A percentile compares a stretch with the other conserved stretches of the same genome.
These are phyloP conservation scores for Capillidium heterosporum DNA, from an alignment of 371 early-diverging fungal species.

Conservation along the genomic window DNA sequence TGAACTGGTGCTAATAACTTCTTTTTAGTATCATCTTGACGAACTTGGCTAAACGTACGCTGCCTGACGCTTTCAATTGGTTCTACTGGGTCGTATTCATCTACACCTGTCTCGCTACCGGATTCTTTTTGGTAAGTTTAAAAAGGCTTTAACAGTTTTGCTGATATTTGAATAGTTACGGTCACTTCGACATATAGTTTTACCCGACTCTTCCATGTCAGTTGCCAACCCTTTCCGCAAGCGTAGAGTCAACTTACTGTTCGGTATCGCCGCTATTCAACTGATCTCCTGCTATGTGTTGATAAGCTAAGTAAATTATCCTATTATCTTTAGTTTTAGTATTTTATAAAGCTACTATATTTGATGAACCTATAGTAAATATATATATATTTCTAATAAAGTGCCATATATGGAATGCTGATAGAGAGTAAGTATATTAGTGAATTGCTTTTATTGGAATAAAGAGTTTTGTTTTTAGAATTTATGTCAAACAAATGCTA, in stretches of 20 bases:
- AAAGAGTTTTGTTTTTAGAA: too few relatives aligned
- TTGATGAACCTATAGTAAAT: too few relatives aligned
- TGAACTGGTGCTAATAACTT: neutral
- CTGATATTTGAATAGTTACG: constrained; percentile 32
- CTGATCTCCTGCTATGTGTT: constrained; percentile 25
- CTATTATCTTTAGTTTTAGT: too few relatives aligned
- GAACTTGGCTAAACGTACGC: constrained; percentile 24
- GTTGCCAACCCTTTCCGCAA: constrained; percentile 50
- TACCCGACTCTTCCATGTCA: constrained; percentile 60
- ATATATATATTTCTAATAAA: too few relatives aligned
- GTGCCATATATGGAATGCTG: too few relatives aligned
- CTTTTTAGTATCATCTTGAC: constrained; percentile 32
- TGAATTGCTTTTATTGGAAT: too few relatives aligned
- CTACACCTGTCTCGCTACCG: constrained; percentile 60
- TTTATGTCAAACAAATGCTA: too few relatives aligned
- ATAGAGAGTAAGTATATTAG: too few relatives aligned
- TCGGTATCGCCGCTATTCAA: constrained; percentile 66
- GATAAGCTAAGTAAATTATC: neutral
- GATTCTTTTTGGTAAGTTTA: constrained; percentile 56
- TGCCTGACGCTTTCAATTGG: constrained; percentile 33
- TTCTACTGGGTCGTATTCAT: constrained; percentile 38
- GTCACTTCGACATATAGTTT: constrained; percentile 70
- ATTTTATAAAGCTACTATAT: too few relatives aligned
- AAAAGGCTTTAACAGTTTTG: neutral
- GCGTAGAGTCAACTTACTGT: constrained; percentile 73